phyloP scores from a whole-genome alignment of 1,284 basidiomycete species.

The Trichosporon sp. region DNA sequence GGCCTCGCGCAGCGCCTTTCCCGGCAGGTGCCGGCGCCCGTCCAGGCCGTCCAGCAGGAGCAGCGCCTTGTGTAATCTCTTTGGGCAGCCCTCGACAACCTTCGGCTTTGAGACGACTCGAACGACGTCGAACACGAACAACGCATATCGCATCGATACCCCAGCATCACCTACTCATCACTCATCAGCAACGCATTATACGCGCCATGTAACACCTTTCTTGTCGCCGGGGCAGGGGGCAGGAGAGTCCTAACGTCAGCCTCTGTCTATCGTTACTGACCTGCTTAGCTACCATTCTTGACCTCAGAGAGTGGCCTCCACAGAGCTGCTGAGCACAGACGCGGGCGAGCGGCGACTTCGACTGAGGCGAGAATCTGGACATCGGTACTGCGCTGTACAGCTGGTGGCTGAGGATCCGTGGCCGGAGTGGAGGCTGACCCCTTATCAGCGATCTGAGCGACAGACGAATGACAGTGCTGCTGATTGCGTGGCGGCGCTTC shows the following conservation, averaged over 20 bases:
- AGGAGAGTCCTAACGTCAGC: not conserved
- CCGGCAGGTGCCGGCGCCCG: slow-evolving; percentile 10
- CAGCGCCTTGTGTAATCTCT: slow-evolving; percentile 1
- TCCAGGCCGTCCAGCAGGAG: not conserved
- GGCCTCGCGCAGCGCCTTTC: slow-evolving; percentile 26
- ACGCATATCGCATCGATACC: not conserved
- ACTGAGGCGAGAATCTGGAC: too few relatives aligned
- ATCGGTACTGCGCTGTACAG: too few relatives aligned
- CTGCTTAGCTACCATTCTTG: too few relatives aligned
- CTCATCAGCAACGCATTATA: not conserved
- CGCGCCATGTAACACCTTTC: not conserved
- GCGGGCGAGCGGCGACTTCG: too few relatives aligned
- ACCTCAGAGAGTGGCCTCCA: too few relatives aligned
- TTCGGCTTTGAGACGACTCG: not conserved
- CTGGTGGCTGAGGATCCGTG: too few relatives aligned
- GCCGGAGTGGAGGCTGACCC: too few relatives aligned
- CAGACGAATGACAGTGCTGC: too few relatives aligned
- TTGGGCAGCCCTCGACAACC: too few relatives aligned
- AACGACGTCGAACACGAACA: not conserved
- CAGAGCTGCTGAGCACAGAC: too few relatives aligned
- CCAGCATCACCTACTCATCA: slow-evolving; percentile 8
- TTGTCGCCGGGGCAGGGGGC: not conserved
- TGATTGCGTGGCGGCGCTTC: too few relatives aligned
- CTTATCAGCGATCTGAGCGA: too few relatives aligned
- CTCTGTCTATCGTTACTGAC: not conserved